phyloP scores from a whole-genome alignment of 2,329 filamentous ascomycete species.

The Xylariales sp. region DNA sequence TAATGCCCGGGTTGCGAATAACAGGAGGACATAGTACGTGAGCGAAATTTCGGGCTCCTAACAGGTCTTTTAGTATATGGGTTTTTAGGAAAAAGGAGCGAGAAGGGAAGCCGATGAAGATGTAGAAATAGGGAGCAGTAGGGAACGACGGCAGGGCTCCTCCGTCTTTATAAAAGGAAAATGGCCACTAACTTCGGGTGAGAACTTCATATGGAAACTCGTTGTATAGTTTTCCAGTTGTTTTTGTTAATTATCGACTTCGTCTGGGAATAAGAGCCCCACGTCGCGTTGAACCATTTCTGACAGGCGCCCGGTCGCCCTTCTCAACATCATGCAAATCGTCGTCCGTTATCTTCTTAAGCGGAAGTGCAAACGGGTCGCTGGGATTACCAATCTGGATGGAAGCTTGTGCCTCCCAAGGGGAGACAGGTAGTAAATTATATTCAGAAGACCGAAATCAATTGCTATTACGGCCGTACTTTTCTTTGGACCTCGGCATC shows the following conservation, averaged over 20 bases:
- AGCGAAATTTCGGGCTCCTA: too few relatives aligned
- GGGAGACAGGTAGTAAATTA: slow-evolving; percentile 41
- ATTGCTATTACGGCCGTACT: slow-evolving; percentile 41
- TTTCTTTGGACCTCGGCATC: slow-evolving; percentile 4
- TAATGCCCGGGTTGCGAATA: not conserved
- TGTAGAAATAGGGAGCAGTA: not conserved
- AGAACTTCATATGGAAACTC: not conserved
- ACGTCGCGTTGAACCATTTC: slow-evolving; percentile 3
- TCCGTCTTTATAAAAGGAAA: not conserved
- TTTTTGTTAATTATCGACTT: not conserved
- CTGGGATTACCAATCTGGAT: slow-evolving; percentile 37
- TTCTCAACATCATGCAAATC: slow-evolving; percentile 31
- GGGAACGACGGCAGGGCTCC: too few relatives aligned
- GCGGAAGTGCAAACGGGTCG: slow-evolving; percentile 37
- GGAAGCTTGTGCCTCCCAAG: slow-evolving; percentile 21
- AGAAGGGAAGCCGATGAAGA: too few relatives aligned
- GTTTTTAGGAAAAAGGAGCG: not conserved
- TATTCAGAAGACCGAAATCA: slow-evolving; percentile 41
- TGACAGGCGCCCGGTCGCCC: slow-evolving; percentile 44
- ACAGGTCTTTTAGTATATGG: not conserved
- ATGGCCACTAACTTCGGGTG: too few relatives aligned
- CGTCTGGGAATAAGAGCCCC: not conserved
- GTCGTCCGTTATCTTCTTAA: slow-evolving; percentile 33
- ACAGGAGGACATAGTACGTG: not conserved
- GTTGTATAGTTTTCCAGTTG: not conserved